phyloP scores from a whole-genome alignment of 2,329 filamentous ascomycete species.

The Cytospora mali region DNA sequence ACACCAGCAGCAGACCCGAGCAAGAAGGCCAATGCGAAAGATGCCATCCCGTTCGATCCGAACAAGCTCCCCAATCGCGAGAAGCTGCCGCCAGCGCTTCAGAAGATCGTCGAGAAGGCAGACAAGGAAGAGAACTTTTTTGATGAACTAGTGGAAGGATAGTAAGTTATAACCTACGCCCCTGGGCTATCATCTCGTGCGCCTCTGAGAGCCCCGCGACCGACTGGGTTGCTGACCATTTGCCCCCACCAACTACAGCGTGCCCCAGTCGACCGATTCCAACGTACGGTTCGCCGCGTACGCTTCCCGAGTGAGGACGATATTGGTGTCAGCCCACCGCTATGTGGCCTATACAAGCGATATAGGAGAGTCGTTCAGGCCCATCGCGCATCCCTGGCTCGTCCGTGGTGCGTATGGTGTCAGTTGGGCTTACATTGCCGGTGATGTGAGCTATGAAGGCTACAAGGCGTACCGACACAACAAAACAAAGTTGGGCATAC shows the following conservation, averaged over 20 bases:
- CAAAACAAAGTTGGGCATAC: constrained; percentile 71
- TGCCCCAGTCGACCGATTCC: constrained; percentile 79
- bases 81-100: constrained; percentile 58
- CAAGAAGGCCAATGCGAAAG: constrained; percentile 27
- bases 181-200: background rate
- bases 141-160: constrained; percentile 76
- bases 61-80: constrained; percentile 51
- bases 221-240: constrained; percentile 9
- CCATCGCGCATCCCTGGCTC: constrained; percentile 82
- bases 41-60: constrained; percentile 44
- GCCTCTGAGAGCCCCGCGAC: background rate
- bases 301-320: constrained; percentile 79
- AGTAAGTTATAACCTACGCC: constrained; percentile 54
- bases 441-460: constrained; percentile 89
- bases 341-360: constrained; percentile 95
- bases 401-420: constrained; percentile 85
- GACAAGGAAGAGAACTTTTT: constrained; percentile 73
- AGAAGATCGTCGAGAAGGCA: constrained; percentile 59
- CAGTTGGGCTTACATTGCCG: constrained; percentile 89
- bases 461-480: constrained; percentile 95
- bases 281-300: constrained; percentile 92
- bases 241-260: constrained; percentile 49
- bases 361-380: constrained; percentile 94
- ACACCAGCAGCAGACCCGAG: constrained; percentile 29
- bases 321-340: constrained; percentile 86